Evolutionary conservation across 768 basidiomycete genomes (phyloP).

Genomic region (Kwoniella bestiolae): DNA sequence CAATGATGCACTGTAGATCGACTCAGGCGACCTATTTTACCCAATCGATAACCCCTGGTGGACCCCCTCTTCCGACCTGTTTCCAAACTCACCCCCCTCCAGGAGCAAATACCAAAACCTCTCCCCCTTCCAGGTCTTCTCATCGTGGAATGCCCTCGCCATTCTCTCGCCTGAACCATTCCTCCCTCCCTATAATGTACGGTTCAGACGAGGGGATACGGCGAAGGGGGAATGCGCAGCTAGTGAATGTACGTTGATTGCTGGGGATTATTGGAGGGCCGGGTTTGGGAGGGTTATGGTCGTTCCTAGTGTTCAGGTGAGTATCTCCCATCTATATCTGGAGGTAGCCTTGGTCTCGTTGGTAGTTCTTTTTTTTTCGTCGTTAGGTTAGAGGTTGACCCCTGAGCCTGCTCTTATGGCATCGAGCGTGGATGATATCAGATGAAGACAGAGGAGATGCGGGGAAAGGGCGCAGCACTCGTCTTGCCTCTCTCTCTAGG

Average conservation of each 20-base stretch:
- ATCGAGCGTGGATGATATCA: too few relatives aligned
- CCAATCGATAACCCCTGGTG: slow-evolving; percentile 51
- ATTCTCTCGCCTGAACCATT: slow-evolving; percentile 53
- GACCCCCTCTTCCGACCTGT: slow-evolving; percentile 51
- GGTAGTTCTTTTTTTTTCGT: too few relatives aligned
- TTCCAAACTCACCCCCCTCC: slow-evolving; percentile 38
- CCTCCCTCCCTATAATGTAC: slow-evolving; percentile 43
- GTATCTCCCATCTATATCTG: slow-evolving; percentile 16
- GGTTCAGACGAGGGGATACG: slow-evolving; percentile 49
- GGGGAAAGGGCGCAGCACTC: too few relatives aligned
- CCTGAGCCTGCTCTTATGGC: too few relatives aligned
- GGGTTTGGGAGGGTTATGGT: slow-evolving; percentile 53
- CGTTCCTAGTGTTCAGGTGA: slow-evolving; percentile 55
- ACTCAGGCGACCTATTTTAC: slow-evolving; percentile 55
- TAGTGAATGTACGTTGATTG: slow-evolving; percentile 49
- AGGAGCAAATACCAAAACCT: slow-evolving; percentile 33
- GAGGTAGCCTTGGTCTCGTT: too few relatives aligned
- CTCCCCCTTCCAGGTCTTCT: slow-evolving; percentile 52
- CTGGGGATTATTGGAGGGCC: slow-evolving; percentile 51
- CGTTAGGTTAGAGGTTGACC: too few relatives aligned
- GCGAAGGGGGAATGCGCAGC: slow-evolving; percentile 51
- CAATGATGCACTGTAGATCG: slow-evolving; percentile 23
- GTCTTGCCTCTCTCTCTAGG: too few relatives aligned
- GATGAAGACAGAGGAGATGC: too few relatives aligned
- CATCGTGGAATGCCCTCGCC: slow-evolving; percentile 56